Evolutionary conservation across 805 yeast species (phyloP), one percentile per base, ranked within the genome.

Genomic region (Limtongozyma cylindracea): DNA sequence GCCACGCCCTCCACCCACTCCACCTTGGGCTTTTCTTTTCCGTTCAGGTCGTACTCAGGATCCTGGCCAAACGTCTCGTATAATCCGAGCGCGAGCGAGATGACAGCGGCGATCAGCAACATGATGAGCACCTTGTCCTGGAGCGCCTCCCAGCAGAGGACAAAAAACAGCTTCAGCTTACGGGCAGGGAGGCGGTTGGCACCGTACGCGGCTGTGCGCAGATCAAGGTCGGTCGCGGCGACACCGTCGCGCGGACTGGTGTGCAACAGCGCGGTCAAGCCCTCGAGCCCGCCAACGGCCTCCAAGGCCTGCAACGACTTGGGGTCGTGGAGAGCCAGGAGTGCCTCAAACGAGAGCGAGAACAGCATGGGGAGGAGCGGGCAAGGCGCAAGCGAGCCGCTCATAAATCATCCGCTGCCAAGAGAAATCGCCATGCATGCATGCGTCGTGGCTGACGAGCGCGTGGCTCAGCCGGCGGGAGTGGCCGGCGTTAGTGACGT

Each of bases 1-100:
- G 98, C 99, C 18, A 82, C 92, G 33, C 99, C 99, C 51, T 88
- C 99, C 21, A 91, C 93, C 95, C 96, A 88, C 35, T 84, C 93
- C 16, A 88, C 91, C 34, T 67, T 62, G 10, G 95, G 94, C 24
- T 66, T 42, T 11, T 63, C 53, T 12, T 63, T 54, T 13, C 93
- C 92, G 30, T 77, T 76, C 5, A 60, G 65, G 41, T 84, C 94
- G 33, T 60, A 61, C 37, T 63, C 65, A 0, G 76, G 54, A 0
- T 71, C 80, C 31, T 73, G 74, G 19, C 91, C 93, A 47, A 80
- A 72, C 2, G 91, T 68, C 45, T 88, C 91, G 41, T 88, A 88
- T 6, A 88, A 53, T 0, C 98, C 99, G 22, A 88, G 48, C 0
- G 91, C 84, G 22, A 88, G 56, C 0, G 96, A 80, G 3, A 88